These are phyloP conservation scores for Eucalyptus grandis DNA, from an alignment of 345 rosid genomes.

Conservation along the genomic window DNA sequence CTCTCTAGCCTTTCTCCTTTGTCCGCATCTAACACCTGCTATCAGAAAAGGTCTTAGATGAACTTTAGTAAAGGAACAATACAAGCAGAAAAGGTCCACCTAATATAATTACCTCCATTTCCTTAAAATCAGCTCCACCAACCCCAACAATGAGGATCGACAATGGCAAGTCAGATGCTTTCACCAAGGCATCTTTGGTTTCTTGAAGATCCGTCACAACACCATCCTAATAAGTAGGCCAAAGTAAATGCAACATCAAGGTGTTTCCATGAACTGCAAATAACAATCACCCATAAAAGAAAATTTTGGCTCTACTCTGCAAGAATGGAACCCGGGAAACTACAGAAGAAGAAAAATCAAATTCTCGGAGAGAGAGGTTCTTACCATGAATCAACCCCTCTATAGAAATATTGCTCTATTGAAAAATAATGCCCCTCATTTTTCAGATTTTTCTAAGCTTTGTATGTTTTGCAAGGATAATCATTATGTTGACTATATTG, in stretches of 20 bases:
- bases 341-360: background rate
- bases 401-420: background rate
- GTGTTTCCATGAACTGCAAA: background rate
- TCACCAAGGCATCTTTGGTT: constrained; percentile 82
- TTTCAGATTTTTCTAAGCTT: background rate
- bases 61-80: background rate
- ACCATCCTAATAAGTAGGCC: constrained; percentile 52
- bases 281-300: background rate
- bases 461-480: background rate
- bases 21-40: constrained; percentile 78
- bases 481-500: background rate
- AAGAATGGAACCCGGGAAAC: background rate
- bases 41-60: background rate
- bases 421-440: background rate
- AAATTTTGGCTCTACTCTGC: background rate
- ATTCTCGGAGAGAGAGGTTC: background rate
- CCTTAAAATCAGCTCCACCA: constrained; percentile 98
- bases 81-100: background rate
- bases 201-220: constrained; percentile 96
- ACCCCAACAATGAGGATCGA: constrained; percentile 94
- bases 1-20: constrained; percentile 86
- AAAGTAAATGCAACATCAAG: background rate
- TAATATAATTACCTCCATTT: constrained; percentile 70
- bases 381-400: background rate
- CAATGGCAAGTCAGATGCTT: constrained; percentile 86